These are phyloP conservation scores for Alternaria conjuncta DNA, from an alignment of 2,329 filamentous ascomycete genomes.

Conservation along the genomic window DNA sequence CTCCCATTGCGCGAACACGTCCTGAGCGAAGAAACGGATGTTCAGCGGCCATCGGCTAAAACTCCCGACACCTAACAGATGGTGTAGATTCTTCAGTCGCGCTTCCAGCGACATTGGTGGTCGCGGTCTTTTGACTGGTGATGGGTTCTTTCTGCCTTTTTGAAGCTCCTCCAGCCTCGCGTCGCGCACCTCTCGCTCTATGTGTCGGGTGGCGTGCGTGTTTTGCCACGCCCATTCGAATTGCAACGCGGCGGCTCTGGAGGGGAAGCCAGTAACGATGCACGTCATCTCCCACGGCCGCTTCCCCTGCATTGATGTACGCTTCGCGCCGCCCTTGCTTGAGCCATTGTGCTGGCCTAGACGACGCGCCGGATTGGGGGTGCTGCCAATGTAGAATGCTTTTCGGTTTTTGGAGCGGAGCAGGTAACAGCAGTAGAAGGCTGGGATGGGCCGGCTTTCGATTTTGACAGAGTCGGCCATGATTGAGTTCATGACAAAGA, in stretches of 20 bases:
- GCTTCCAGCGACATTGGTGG: slow-evolving; percentile 68
- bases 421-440: slow-evolving; percentile 92
- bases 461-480: slow-evolving; percentile 20
- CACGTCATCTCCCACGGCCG: slow-evolving; percentile 84
- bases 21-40: slow-evolving; percentile 76
- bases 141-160: slow-evolving; percentile 33
- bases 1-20: slow-evolving; percentile 75
- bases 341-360: slow-evolving; percentile 91
- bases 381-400: slow-evolving; percentile 87
- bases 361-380: slow-evolving; percentile 83
- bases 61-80: slow-evolving; percentile 78
- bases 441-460: slow-evolving; percentile 66
- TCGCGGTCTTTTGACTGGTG: slow-evolving; percentile 51
- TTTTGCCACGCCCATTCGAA: slow-evolving; percentile 99
- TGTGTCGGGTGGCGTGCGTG: slow-evolving; percentile 79
- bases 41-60: slow-evolving; percentile 84
- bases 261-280: slow-evolving; percentile 87
- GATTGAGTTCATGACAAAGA: not conserved
- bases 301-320: slow-evolving; percentile 71
- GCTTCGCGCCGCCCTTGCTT: slow-evolving; percentile 77
- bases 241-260: slow-evolving; percentile 84
- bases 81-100: slow-evolving; percentile 78
- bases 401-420: slow-evolving; percentile 79
- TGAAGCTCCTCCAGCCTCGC: slow-evolving; percentile 44
- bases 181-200: slow-evolving; percentile 57